Percentiles rank a stretch among this genome's conserved stretches.
phyloP scores from a whole-genome alignment of 2,329 filamentous ascomycete species.

The Aspergillus spinulosporus region DNA sequence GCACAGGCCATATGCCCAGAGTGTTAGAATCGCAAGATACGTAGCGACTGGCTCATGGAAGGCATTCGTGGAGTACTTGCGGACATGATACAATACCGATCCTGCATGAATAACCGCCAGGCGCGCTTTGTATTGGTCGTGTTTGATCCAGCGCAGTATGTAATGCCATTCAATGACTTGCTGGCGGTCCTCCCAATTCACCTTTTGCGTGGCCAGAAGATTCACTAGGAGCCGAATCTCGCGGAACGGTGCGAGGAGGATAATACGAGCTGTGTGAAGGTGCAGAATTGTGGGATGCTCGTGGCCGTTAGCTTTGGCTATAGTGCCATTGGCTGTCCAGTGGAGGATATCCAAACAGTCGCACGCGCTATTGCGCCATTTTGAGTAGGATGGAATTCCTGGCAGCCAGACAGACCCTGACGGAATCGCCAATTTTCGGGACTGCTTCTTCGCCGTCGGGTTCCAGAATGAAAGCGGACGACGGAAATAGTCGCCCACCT shows the following conservation, averaged over 20 bases:
- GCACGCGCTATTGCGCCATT: constrained; percentile 47
- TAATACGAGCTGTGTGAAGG: constrained; percentile 55
- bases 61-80: constrained; percentile 50
- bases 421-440: constrained; percentile 35
- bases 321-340: constrained; percentile 57
- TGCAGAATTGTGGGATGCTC: constrained; percentile 59
- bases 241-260: constrained; percentile 52
- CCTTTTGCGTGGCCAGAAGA: constrained; percentile 35
- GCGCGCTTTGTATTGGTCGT: constrained; percentile 58
- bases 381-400: constrained; percentile 48
- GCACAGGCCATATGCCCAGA: constrained; percentile 51
- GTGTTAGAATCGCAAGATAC: constrained; percentile 48
- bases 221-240: constrained; percentile 49
- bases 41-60: constrained; percentile 51
- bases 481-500: constrained; percentile 49
- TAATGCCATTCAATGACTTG: constrained; percentile 40
- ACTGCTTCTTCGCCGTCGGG: constrained; percentile 45
- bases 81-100: constrained; percentile 54
- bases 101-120: constrained; percentile 57
- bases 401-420: constrained; percentile 49
- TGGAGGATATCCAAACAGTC: constrained; percentile 57
- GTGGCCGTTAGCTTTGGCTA: constrained; percentile 51
- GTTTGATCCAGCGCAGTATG: constrained; percentile 51
- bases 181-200: constrained; percentile 31
- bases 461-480: constrained; percentile 50